Evolutionary conservation across 1,139 yeast genomes (phyloP), one percentile per base, ranked within the genome.

Genomic region (Blastobotrys apis): DNA sequence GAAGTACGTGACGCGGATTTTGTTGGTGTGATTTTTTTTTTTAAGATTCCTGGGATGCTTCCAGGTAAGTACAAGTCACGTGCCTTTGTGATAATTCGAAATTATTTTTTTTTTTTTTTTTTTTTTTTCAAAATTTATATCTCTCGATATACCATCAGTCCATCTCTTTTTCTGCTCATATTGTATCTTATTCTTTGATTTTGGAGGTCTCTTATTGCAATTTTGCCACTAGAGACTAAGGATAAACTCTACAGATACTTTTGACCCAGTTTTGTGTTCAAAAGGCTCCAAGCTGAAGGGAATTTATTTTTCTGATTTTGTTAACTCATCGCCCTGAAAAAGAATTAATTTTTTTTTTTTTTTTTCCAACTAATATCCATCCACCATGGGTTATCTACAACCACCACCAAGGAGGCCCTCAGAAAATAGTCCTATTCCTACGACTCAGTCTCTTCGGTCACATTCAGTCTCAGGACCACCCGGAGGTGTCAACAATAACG

Each of bases 371-470:
- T 19, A 22, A 9, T 15, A 8, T 5, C n/a, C n/a, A n/a, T n/a
- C n/a, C n/a, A n/a, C n/a, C 13, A 36, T 15, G 20, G n/a, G 25
- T 31, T 33, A 37, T 15, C 21, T 17, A 26, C 13, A 10, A 17
- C 36, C 4, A 4, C n/a, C 36, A 13, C 36, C 41, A 6, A 31
- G 41, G 19, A 9, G 41, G 16, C 36, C 41, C 9, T 36, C 39
- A 17, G 39, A 36, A 26, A 36, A 36, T 26, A 25, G 16, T 5
- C 39, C 27, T 33, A 15, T 13, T 23, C 38, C 16, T 19, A n/a
- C n/a, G n/a, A n/a, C n/a, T n/a, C n/a, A n/a, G n/a, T n/a, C n/a
- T n/a, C n/a, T n/a, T n/a, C n/a, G n/a, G n/a, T n/a, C n/a, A n/a
- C n/a, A n/a, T n/a, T n/a, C n/a, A n/a, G n/a, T 17, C 33, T 9